phyloP scores from a whole-genome alignment of 176 grass and related monocot species.

The Oryza rufipogon region DNA sequence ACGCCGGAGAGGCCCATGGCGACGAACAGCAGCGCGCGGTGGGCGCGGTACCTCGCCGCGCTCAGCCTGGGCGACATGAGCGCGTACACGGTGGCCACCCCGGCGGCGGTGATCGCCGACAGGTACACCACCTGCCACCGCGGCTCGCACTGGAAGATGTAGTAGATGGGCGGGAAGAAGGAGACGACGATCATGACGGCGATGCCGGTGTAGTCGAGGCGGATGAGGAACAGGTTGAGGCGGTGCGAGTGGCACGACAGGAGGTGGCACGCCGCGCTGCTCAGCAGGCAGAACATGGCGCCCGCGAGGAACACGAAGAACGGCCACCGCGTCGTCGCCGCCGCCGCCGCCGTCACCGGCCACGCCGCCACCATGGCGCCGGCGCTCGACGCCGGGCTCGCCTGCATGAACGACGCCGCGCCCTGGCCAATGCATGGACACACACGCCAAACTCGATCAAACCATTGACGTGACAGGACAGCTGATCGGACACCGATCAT shows the following conservation, averaged over 20 bases:
- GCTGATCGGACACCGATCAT: background rate
- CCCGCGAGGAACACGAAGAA: conserved; percentile 89
- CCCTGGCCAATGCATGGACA: conserved; percentile 41
- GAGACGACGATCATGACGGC: conserved; percentile 88
- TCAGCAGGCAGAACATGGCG: conserved; percentile 93
- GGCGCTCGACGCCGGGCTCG: conserved; percentile 30
- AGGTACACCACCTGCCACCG: conserved; percentile 76
- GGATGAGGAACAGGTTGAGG: conserved; percentile 84
- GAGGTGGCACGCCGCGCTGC: conserved; percentile 90
- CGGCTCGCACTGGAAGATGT: conserved; percentile 92
- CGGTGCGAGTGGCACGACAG: conserved; percentile 80
- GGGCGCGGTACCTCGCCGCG: conserved; percentile 55
- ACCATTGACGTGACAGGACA: background rate
- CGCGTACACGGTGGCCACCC: conserved; percentile 63
- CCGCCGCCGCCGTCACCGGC: conserved; percentile 25
- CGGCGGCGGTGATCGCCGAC: conserved; percentile 64
- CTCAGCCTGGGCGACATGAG: conserved; percentile 73
- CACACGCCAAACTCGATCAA: conserved; percentile 2
- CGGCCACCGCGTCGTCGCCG: conserved; percentile 65
- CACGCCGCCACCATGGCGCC: conserved; percentile 7
- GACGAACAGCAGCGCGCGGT: conserved; percentile 76
- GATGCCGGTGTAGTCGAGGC: conserved; percentile 87
- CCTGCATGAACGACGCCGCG: conserved; percentile 59
- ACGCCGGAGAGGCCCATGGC: conserved; percentile 90
- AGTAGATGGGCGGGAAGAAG: conserved; percentile 97